These are phyloP conservation scores for Gracilaria vermiculophylla DNA, from an alignment of 23 red algal genomes.

Conservation along the genomic window DNA sequence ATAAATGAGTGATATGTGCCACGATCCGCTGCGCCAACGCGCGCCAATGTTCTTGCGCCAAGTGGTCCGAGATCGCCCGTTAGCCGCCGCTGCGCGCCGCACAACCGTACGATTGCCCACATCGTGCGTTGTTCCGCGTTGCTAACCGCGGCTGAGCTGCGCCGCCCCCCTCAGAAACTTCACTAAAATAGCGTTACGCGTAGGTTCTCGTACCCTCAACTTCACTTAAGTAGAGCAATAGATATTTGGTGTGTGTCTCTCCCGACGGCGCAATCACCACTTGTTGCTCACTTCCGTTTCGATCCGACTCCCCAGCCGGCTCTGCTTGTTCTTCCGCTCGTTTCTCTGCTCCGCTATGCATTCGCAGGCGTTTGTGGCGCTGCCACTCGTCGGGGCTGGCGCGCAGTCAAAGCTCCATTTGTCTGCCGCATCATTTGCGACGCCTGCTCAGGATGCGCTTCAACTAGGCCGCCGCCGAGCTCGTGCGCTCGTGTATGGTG, in stretches of 20 bases:
- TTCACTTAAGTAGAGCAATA: no score
- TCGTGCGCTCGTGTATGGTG: conserved; percentile 30
- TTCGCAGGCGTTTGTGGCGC: not conserved
- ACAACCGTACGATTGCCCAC: not conserved
- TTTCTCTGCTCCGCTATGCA: not conserved
- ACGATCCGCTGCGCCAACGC: not conserved
- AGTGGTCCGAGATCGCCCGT: conserved; percentile 5
- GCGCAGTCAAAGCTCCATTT: not conserved
- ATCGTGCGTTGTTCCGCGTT: not conserved
- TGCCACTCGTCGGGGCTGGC: not conserved
- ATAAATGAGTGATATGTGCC: not conserved
- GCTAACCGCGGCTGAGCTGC: not conserved
- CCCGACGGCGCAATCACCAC: no score
- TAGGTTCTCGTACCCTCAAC: no score
- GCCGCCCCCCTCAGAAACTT: not conserved
- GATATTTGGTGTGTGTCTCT: no score
- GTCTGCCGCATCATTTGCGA: not conserved
- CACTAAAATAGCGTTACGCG: no score
- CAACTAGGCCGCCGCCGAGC: conserved; percentile 19
- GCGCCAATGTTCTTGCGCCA: not conserved
- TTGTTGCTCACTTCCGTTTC: no score
- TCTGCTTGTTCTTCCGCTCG: not conserved
- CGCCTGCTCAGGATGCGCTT: conserved; percentile 5
- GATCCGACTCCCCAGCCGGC: no score
- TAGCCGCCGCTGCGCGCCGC: not conserved